A percentile compares a stretch with the other conserved stretches of the same genome.
These are phyloP conservation scores for Pestalotiopsis sp. DNA, from an alignment of 2,329 filamentous ascomycete species.

Conservation along the genomic window DNA sequence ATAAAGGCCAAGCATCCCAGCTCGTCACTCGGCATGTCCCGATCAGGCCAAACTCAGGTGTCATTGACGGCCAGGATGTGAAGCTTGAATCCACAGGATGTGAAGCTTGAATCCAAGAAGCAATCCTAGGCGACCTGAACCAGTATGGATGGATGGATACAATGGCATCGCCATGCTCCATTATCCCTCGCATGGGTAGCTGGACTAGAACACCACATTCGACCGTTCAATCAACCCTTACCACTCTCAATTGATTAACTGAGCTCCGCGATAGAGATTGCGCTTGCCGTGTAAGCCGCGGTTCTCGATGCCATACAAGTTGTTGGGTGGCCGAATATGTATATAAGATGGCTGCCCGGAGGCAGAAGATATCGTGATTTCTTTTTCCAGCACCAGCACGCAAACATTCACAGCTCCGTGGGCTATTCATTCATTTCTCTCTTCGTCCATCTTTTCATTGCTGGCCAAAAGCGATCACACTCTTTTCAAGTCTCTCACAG, in stretches of 20 bases:
- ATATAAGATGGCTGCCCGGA: neutral
- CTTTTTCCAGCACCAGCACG: neutral
- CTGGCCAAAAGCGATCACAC: neutral
- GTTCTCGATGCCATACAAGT: neutral
- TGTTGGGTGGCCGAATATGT: neutral
- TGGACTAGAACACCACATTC: neutral
- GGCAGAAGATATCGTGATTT: neutral
- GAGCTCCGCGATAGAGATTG: neutral
- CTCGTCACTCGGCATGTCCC: neutral
- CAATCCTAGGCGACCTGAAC: neutral
- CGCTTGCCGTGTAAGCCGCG: neutral
- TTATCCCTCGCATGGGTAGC: neutral
- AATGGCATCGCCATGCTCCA: neutral
- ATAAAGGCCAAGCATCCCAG: constrained; percentile 3
- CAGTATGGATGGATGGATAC: neutral
- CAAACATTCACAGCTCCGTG: neutral
- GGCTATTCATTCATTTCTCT: neutral
- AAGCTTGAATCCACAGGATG: neutral
- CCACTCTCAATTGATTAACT: neutral
- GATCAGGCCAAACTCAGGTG: neutral
- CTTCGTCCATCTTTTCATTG: neutral
- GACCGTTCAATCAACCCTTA: neutral
- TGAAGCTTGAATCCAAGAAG: neutral
- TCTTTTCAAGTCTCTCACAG: neutral
- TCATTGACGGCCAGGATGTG: neutral